These are phyloP conservation scores for Gleditsia sinensis DNA, from an alignment of 306 rosid genomes.

Conservation along the genomic window DNA sequence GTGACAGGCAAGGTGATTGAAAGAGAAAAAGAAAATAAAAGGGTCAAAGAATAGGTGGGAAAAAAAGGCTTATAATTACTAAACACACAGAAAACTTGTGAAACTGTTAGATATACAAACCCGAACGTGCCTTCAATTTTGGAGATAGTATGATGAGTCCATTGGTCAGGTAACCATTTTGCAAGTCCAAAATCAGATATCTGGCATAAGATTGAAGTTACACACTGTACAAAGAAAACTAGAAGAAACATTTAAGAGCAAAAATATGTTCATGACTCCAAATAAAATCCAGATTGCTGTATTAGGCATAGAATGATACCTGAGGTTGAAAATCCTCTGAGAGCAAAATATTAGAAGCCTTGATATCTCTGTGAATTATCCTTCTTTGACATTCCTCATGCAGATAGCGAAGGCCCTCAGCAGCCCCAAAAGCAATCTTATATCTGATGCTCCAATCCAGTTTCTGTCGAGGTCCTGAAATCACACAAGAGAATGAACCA, in stretches of 20 bases:
- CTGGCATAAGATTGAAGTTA: slow-evolving; percentile 49
- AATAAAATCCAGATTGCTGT: slow-evolving; percentile 4
- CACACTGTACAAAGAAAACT: not conserved
- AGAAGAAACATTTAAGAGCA: slow-evolving; percentile 18
- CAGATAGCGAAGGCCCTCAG: slow-evolving; percentile 86
- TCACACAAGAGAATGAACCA: not conserved
- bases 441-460: slow-evolving; percentile 72
- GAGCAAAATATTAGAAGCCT: slow-evolving; percentile 89
- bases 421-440: slow-evolving; percentile 75
- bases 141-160: slow-evolving; percentile 93
- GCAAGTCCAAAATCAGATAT: slow-evolving; percentile 96
- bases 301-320: slow-evolving; percentile 46
- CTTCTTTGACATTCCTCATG: slow-evolving; percentile 94
- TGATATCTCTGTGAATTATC: slow-evolving; percentile 93
- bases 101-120: slow-evolving; percentile 52
- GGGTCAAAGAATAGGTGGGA: slow-evolving; percentile 20
- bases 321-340: slow-evolving; percentile 90
- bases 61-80: not conserved
- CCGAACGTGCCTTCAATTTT: slow-evolving; percentile 97
- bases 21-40: not conserved
- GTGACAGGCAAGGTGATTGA: slow-evolving; percentile 29
- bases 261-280: too few relatives aligned
- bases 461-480: slow-evolving; percentile 76
- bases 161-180: slow-evolving; percentile 96
- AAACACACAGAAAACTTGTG: not conserved